Base-by-base conservation (phyloP, 116 monocot species). In the Posidonia oceanica region DNA sequence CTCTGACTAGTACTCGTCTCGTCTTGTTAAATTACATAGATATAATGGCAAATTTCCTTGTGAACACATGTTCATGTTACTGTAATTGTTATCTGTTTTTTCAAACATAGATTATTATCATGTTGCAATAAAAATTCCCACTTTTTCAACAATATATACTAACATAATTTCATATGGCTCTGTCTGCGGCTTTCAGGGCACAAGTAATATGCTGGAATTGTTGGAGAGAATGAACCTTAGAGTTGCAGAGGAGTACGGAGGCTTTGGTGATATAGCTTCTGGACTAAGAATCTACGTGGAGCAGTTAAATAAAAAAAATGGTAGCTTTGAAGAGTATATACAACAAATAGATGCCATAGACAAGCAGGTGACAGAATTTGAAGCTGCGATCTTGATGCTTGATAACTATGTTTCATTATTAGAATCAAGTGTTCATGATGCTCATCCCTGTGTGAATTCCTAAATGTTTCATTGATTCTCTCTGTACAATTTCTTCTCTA, bases 351-450 rank as follows among this genome's bases (percentile, higher is more conserved):
- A 95, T 59, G 59, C 71, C 6, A 86, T 95, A 54, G 95, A 95
- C 59, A 74, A 77, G 42, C 91, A 95, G 80, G 84, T 94, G 5
- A 82, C 76, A 2, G 88, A 94, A 61, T 91, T 94, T 73, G 91
- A 94, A 77, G 94, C 86, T 51, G 91, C 82, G 3, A 82, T 94
- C 16, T 84, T 88, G 5, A 86, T 90, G 91, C 94, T 94, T 20
- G 88, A 91, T 64, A 88, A 80, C 20, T 75, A 91, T 81, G 95
- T 95, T 36, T 60, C 69, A 39, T 68, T 84, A 58, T 73, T 95
- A 57, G 91, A 95, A 70, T 81, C 77, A 39, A 95, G 84, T 75
- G 86, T 95, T 21, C 72, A 74, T 29, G 1, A 29, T 29, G 29
- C 29, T 29, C 29, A 29, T 52, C 53, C 0, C 44, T 51, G 52